Percentiles rank a stretch among this genome's conserved stretches.
phyloP scores from a whole-genome alignment of 2,329 filamentous ascomycete genomes.

The Colletotrichum coccodes region DNA sequence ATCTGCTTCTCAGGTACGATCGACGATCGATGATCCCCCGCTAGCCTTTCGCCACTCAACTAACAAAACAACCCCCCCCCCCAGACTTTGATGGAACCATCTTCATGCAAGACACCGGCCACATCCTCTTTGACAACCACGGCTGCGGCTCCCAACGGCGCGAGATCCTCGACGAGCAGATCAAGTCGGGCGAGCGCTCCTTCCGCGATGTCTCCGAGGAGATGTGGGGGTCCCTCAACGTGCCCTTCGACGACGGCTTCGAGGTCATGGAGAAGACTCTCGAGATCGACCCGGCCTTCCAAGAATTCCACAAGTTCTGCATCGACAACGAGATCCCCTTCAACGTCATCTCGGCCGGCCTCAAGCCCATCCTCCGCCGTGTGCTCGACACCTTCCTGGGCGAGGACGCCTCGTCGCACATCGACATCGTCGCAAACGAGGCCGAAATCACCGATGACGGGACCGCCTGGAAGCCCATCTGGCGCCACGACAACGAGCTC shows the following conservation, averaged over 20 bases:
- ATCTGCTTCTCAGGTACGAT: conserved; percentile 66
- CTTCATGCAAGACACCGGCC: conserved; percentile 77
- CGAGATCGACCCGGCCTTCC: conserved; percentile 72
- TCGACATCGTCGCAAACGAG: conserved; percentile 76
- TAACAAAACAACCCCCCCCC: conserved; percentile 28
- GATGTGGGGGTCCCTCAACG: conserved; percentile 74
- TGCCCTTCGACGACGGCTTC: conserved; percentile 76
- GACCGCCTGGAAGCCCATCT: conserved; percentile 71
- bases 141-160: conserved; percentile 69
- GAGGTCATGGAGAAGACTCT: conserved; percentile 69
- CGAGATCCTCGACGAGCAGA: conserved; percentile 68
- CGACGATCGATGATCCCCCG: not conserved
- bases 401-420: conserved; percentile 65
- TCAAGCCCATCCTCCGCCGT: conserved; percentile 70
- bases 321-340: conserved; percentile 71
- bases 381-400: conserved; percentile 74
- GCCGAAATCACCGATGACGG: conserved; percentile 68
- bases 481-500: conserved; percentile 72
- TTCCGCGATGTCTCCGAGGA: conserved; percentile 78
- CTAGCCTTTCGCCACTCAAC: not conserved
- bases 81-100: conserved; percentile 78
- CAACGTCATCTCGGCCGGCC: conserved; percentile 75
- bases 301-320: conserved; percentile 73
- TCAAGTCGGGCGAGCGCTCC: conserved; percentile 71
- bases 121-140: conserved; percentile 74